phyloP scores from a whole-genome alignment of 352 stramenopile genomes.

The Pythium volutum region DNA sequence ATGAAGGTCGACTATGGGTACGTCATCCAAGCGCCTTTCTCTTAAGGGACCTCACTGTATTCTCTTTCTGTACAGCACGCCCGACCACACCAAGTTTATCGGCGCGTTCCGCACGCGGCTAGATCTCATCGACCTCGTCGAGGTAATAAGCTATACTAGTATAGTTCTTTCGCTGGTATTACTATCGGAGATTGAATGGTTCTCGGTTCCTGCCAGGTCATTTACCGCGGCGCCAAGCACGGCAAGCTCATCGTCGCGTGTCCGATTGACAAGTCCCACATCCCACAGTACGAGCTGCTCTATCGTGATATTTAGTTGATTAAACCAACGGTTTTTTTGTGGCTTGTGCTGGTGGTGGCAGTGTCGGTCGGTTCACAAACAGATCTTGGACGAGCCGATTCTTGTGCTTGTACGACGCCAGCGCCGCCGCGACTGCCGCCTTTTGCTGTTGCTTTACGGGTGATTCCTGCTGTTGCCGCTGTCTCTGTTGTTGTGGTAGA shows the following conservation, averaged over 20 bases:
- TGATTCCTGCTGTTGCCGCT: not conserved
- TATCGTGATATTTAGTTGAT: constrained; percentile 61
- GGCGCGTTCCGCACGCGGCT: constrained; percentile 73
- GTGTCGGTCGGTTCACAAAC: constrained; percentile 40
- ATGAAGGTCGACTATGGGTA: constrained; percentile 90
- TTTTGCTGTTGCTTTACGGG: not conserved
- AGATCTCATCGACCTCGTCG: constrained; percentile 85
- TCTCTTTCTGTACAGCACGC: constrained; percentile 39
- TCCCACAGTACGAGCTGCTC: constrained; percentile 78
- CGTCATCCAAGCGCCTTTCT: not conserved
- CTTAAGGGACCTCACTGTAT: not conserved
- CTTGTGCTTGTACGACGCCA: constrained; percentile 45
- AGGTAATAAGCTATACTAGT: constrained; percentile 34
- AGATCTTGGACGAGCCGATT: constrained; percentile 60
- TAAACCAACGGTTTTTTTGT: constrained; percentile 8
- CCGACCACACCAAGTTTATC: constrained; percentile 88
- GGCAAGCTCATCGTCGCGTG: constrained; percentile 82
- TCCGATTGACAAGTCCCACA: constrained; percentile 71
- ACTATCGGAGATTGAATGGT: not conserved
- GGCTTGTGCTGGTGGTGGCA: constrained; percentile 35
- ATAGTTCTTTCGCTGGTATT: not conserved
- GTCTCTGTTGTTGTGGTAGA: not conserved
- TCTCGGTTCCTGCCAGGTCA: constrained; percentile 43
- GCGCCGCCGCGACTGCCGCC: constrained; percentile 27
- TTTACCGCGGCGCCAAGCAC: constrained; percentile 74